Percentiles rank a stretch among this genome's conserved stretches.
These are phyloP conservation scores for Laguncularia racemosa DNA, from an alignment of 345 rosid genomes.

Conservation along the genomic window DNA sequence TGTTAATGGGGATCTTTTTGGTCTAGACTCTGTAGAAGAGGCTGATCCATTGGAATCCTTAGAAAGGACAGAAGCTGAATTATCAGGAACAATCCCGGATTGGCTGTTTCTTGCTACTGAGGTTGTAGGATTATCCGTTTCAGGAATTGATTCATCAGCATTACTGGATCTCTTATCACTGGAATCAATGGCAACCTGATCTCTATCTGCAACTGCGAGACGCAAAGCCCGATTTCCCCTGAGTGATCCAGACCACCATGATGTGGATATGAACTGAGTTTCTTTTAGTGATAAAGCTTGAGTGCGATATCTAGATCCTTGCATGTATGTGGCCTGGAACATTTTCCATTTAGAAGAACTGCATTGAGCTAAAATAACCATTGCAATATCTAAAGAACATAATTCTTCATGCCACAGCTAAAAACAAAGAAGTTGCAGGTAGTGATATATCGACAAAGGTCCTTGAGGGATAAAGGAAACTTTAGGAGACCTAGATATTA, in stretches of 20 bases:
- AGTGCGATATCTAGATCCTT: constrained; percentile 14
- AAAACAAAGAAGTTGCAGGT: no score
- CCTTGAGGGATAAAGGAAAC: no score
- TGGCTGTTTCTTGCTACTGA: constrained; percentile 5
- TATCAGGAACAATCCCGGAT: constrained; percentile 8
- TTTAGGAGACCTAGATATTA: no score
- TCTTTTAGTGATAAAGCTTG: constrained; percentile 15
- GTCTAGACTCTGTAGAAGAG: constrained; percentile 17
- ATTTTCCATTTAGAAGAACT: no score
- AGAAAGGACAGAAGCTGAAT: constrained; percentile 14
- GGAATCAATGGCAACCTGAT: constrained; percentile 21
- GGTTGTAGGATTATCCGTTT: constrained; percentile 10
- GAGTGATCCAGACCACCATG: constrained; percentile 10
- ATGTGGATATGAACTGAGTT: constrained; percentile 13
- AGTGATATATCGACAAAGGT: no score
- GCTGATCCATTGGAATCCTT: constrained; percentile 33
- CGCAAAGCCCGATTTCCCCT: constrained; percentile 20
- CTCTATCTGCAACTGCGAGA: constrained; percentile 35
- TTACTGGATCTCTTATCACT: constrained; percentile 16
- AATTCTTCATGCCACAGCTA: no score
- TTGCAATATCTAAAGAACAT: no score
- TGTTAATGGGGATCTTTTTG: constrained; percentile 53
- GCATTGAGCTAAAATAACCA: no score
- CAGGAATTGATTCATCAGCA: constrained; percentile 14
- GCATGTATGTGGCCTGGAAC: constrained; percentile 24